Evolutionary conservation across 805 yeast genomes (phyloP).

Genomic region (Henningerozyma blattae): DNA sequence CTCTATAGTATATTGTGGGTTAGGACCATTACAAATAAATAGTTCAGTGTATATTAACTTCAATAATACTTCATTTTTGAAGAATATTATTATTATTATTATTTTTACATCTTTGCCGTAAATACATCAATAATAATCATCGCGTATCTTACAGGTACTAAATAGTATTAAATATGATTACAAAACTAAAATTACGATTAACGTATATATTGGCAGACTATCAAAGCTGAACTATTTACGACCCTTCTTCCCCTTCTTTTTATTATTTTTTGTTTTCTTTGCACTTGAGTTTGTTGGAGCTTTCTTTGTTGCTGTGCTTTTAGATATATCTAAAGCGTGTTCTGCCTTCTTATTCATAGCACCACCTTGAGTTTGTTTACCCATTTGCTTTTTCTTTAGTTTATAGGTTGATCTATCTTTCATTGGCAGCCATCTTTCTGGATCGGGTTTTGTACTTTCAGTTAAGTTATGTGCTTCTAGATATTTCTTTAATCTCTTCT

Average conservation of each 20-base stretch:
- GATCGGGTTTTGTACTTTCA: conserved; percentile 33
- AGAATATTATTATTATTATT: no score
- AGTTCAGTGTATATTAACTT: no score
- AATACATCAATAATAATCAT: no score
- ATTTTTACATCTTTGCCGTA: no score
- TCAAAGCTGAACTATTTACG: no score
- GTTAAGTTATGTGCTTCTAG: conserved; percentile 21
- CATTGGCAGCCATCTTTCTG: conserved; percentile 87
- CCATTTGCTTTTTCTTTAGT: conserved; percentile 47
- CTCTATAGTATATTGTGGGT: no score
- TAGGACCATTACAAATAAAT: no score
- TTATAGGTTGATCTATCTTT: conserved; percentile 76
- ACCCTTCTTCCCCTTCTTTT: conserved; percentile 15
- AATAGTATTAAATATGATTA: no score
- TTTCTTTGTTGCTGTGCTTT: conserved; percentile 8
- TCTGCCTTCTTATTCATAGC: conserved; percentile 31
- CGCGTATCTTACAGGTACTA: no score
- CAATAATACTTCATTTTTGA: no score
- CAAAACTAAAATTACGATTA: no score
- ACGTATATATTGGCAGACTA: no score
- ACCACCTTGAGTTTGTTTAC: conserved; percentile 53
- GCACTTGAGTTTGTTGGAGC: conserved; percentile 1
- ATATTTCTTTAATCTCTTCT: conserved; percentile 13
- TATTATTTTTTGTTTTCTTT: conserved; percentile 2
- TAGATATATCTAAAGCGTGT: conserved; percentile 21